A percentile compares a stretch with the other conserved stretches of the same genome.
Evolutionary conservation across 1,139 yeast species (phyloP).

Genomic region (Zygosaccharomyces pseudobailii): DNA sequence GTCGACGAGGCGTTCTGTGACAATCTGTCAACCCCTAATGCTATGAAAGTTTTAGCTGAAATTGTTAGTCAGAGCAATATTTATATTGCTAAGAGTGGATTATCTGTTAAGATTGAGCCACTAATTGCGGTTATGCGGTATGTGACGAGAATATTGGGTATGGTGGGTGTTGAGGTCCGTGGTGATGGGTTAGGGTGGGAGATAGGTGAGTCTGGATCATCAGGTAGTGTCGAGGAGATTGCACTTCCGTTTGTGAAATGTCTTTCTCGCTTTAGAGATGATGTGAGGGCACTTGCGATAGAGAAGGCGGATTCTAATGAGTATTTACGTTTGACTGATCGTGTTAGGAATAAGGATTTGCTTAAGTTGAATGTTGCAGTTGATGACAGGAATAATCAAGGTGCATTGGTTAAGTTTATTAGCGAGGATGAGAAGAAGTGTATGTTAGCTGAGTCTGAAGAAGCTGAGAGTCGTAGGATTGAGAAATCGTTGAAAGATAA

Average conservation of each 20-base stretch:
- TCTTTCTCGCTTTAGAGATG: slow-evolving; percentile 75
- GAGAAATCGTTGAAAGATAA: slow-evolving; percentile 46
- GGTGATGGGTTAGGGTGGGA: slow-evolving; percentile 77
- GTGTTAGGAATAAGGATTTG: slow-evolving; percentile 57
- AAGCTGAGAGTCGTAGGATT: slow-evolving; percentile 48
- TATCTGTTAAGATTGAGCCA: slow-evolving; percentile 59
- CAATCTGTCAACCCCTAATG: slow-evolving; percentile 75
- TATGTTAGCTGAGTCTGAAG: slow-evolving; percentile 52
- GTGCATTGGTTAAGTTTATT: slow-evolving; percentile 71
- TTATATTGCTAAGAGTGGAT: slow-evolving; percentile 54
- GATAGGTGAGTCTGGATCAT: slow-evolving; percentile 34
- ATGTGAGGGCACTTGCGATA: slow-evolving; percentile 70
- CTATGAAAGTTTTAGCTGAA: slow-evolving; percentile 58
- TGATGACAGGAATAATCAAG: slow-evolving; percentile 80
- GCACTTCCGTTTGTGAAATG: slow-evolving; percentile 77
- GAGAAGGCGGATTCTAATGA: slow-evolving; percentile 50
- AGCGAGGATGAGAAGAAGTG: slow-evolving; percentile 64
- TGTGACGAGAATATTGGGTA: slow-evolving; percentile 62
- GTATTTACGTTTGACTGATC: slow-evolving; percentile 57
- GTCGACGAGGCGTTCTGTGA: slow-evolving; percentile 83
- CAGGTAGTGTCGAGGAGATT: slow-evolving; percentile 53
- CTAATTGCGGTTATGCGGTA: slow-evolving; percentile 60
- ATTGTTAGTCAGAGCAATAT: slow-evolving; percentile 67
- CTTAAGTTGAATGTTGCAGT: slow-evolving; percentile 73
- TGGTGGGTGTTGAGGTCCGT: slow-evolving; percentile 74